Evolutionary conservation across 2,329 filamentous ascomycete species (phyloP).

Genomic region (Diatrype stigma): DNA sequence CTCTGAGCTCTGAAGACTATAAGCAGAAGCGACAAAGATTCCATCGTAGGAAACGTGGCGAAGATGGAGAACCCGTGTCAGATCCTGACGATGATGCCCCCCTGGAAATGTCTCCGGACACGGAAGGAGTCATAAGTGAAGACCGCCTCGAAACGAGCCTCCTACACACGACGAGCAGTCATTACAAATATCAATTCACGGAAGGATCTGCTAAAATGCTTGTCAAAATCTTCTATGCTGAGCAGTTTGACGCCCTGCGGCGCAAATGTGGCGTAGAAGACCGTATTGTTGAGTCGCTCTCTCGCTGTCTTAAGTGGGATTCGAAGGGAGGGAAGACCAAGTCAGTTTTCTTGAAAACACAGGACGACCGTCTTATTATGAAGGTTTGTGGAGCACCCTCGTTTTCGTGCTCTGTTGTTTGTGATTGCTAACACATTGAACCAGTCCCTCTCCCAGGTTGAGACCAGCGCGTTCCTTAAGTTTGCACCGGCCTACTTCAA

Average conservation of each 20-base stretch:
- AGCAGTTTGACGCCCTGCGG: conserved; percentile 93
- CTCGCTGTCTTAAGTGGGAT: conserved; percentile 95
- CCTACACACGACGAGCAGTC: conserved; percentile 78
- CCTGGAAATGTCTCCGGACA: conserved; percentile 24
- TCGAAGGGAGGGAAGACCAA: conserved; percentile 98
- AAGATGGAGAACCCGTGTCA: conserved; percentile 13
- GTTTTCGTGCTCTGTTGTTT: conserved; percentile 42
- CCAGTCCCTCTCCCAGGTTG: conserved; percentile 80
- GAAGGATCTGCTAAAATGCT: conserved; percentile 93
- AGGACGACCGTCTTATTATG: conserved; percentile 89
- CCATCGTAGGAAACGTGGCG: conserved; percentile 18
- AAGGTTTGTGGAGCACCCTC: conserved; percentile 45
- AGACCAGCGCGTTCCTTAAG: conserved; percentile 88
- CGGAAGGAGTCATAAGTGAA: conserved; percentile 40
- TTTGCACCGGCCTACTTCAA: conserved; percentile 97
- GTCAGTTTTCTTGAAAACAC: conserved; percentile 92
- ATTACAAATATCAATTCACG: conserved; percentile 92
- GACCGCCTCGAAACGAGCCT: conserved; percentile 80
- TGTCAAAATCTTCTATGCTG: conserved; percentile 98
- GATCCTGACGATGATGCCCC: conserved; percentile 27
- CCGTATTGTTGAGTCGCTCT: conserved; percentile 90
- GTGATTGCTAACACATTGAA: conserved; percentile 4
- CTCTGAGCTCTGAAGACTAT: conserved; percentile 84
- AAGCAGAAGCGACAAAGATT: conserved; percentile 63
- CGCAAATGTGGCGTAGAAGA: conserved; percentile 91